A percentile compares a stretch with the other conserved stretches of the same genome.
Evolutionary conservation across 352 stramenopile species (phyloP).

Genomic region (Globisporangium abappressorium): DNA sequence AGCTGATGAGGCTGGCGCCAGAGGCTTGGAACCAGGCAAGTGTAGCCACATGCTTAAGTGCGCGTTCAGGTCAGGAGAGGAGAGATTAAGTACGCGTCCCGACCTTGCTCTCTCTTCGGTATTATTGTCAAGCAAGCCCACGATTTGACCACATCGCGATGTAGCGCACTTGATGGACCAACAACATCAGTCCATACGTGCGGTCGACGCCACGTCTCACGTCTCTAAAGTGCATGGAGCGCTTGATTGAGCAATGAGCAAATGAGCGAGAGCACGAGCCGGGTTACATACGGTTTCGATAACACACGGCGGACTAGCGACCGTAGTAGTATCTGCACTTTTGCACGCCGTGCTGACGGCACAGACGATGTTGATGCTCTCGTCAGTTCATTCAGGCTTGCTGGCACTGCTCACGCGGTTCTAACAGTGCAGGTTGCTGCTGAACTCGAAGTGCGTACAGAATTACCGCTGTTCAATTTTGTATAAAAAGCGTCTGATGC

Average conservation of each 20-base stretch:
- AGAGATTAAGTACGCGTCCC: neutral
- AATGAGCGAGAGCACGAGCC: neutral
- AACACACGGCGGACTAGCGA: neutral
- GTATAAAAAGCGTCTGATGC: neutral
- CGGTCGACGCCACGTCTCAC: neutral
- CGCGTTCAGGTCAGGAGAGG: neutral
- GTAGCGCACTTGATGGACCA: neutral
- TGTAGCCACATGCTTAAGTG: conserved; percentile 1
- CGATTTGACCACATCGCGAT: neutral
- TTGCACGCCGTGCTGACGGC: neutral
- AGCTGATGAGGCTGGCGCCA: neutral
- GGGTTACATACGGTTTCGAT: neutral
- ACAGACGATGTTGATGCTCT: neutral
- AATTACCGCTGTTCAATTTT: neutral
- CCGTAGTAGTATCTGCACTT: neutral
- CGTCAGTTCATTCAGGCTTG: neutral
- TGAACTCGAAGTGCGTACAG: neutral
- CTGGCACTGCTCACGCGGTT: neutral
- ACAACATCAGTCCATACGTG: neutral
- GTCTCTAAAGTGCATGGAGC: neutral
- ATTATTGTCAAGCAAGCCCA: neutral
- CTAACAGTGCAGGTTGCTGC: neutral
- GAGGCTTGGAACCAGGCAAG: neutral
- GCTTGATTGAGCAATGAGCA: neutral
- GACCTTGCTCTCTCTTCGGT: neutral